Evolutionary conservation across 345 rosid genomes (phyloP), one percentile per base, ranked within the genome.

Genomic region (Eucalyptus guilfoylei): DNA sequence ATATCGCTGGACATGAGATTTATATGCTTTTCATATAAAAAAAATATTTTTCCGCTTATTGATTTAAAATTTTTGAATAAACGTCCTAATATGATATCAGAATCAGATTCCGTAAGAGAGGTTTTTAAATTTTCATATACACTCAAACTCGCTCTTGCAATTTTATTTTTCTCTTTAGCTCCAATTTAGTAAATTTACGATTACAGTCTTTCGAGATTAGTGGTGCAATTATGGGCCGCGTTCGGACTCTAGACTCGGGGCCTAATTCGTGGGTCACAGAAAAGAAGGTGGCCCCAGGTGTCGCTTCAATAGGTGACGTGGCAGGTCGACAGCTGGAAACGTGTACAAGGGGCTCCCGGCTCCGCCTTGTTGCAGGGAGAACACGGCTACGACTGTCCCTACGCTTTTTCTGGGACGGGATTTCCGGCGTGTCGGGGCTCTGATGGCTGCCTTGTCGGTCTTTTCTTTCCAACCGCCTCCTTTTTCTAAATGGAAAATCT

Each of bases 31-130:
- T 23, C 4, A 55, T 55, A 55, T 2, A 55, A 1, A 55, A 24
- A 1, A 24, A 5, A 55, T 55, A 11, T 28, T 26, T 4, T 6
- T 6, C 4, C 11, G 28, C 30, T 12, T 1, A 26, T 60, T 1
- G 2, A 1, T 60, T 28, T 28, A 26, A 6, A 6, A 1, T 28
- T 54, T 60, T 60, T 26, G 13, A 28, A 28, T 60, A 14, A 11
- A 28, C 32, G 3, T 24, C 11, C 3, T 11, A 12, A 11, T 2
- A 28, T 28, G n/a, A 0, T 12, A 28, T 11, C 14, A 24, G 5
- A 28, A 6, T 52, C 23, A 52, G 5, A 9, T 52, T 52, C 4
- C 9, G 9, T 19, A 19, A 19, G 5, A 8, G 58, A 19, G 10
- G 23, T 52, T 8, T 52, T 52, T 52, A 19, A 9, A 52, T 13